phyloP scores from a whole-genome alignment of 2,329 filamentous ascomycete species.

The Pseudogymnoascus sp. region DNA sequence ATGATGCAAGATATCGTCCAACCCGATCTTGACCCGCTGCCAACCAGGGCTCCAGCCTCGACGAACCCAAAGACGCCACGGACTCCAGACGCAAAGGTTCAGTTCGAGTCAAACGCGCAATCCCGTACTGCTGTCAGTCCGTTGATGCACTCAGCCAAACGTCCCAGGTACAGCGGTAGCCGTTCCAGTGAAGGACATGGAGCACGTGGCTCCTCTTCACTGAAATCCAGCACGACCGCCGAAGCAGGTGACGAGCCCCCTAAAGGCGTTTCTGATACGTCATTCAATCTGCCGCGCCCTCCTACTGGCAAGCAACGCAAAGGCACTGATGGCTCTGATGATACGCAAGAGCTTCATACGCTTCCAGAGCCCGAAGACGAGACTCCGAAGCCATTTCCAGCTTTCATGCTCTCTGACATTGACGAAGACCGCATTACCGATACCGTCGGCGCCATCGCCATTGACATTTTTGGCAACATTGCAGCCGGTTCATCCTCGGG shows the following conservation, averaged over 20 bases:
- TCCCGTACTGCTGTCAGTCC: background rate
- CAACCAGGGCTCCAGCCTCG: background rate
- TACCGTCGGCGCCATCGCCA: conserved; percentile 91
- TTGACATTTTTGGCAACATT: conserved; percentile 79
- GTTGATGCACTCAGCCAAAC: conserved; percentile 17
- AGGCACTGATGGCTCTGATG: conserved; percentile 22
- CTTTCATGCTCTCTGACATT: background rate
- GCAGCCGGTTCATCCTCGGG: conserved; percentile 94
- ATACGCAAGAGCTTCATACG: background rate
- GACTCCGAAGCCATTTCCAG: background rate
- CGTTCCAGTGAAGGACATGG: conserved; percentile 20
- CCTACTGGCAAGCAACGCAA: conserved; percentile 12
- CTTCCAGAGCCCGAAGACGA: background rate
- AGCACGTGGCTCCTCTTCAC: conserved; percentile 23
- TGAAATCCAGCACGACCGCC: conserved; percentile 16
- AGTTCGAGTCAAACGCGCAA: background rate
- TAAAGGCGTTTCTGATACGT: conserved; percentile 20
- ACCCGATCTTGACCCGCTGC: background rate
- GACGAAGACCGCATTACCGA: conserved; percentile 68
- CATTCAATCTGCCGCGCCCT: conserved; percentile 13
- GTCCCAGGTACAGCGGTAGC: conserved; percentile 20
- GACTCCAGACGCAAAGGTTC: background rate
- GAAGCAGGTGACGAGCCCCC: conserved; percentile 10
- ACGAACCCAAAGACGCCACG: background rate
- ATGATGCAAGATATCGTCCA: background rate